Base-by-base conservation (phyloP, 768 basidiomycete species). In the Auricularia sp. region DNA sequence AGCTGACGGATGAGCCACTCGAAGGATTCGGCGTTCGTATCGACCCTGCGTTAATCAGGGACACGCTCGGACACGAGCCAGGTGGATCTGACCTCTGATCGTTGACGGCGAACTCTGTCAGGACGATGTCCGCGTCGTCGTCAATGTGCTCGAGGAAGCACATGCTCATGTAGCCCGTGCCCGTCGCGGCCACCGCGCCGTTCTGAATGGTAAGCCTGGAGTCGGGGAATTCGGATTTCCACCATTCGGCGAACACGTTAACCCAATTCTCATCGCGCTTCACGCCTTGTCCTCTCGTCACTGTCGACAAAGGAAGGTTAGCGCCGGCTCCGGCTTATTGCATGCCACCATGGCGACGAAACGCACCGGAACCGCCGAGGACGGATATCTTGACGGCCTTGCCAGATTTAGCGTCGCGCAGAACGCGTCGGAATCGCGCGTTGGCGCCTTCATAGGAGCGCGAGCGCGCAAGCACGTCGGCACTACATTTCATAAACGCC, bases 381-480 rank as follows among this genome's bases (percentile, higher is more conserved):
- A 54, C 54, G 10, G n/a, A 54, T n/a, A 54, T 54, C 54, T 54
- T 54, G 7, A 54, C 54, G n/a, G 18, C 11, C 4, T 54, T n/a
- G 29, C 54, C 54, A 29, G 54, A 10, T 29, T 54, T n/a, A 7
- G 54, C 54, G 29, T n/a, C 54, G 7, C 54, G 54, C 29, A 54
- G 18, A 18, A 54, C 54, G 54, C 54, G 54, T n/a, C 29, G 64
- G 24, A 67, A 67, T n/a, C 66, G 66, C 11, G 66, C 64, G 34
- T 67, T 67, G 29, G 66, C 36, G 21, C 66, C 66, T 67, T 67
- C 66, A 44, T 65, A 67, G 3, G 56, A 24, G 18, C 66, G 65
- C 13, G 66, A 65, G 7, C 64, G 58, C 14, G 66, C 66, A n/a
- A 67, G 64, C 36, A 64, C 64, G 59, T 64, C 64, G 54, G 36